These are phyloP conservation scores for Kalmanozyma brasiliensis DNA, from an alignment of 1,284 basidiomycete species.

Conservation along the genomic window DNA sequence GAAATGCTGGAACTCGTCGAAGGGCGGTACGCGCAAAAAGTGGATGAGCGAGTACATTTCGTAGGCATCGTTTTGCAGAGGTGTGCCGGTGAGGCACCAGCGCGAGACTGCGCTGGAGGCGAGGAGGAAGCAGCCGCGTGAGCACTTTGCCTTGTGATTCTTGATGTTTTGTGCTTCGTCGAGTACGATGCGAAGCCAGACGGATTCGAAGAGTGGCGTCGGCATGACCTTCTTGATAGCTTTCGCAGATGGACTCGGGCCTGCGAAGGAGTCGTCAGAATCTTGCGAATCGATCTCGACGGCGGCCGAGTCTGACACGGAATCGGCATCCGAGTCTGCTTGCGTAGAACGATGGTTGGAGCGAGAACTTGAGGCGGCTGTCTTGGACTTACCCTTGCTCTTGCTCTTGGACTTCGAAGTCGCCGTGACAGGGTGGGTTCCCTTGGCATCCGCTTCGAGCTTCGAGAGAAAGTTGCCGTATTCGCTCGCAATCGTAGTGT, in stretches of 20 bases:
- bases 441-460: conserved; percentile 27
- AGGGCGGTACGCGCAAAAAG: conserved; percentile 85
- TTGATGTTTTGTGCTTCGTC: conserved; percentile 99
- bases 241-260: conserved; percentile 56
- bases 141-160: conserved; percentile 84
- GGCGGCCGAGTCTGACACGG: conserved; percentile 5
- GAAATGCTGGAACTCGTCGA: conserved; percentile 83
- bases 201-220: conserved; percentile 78
- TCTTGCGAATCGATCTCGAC: conserved; percentile 67
- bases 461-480: conserved; percentile 37
- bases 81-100: conserved; percentile 69
- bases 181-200: conserved; percentile 86
- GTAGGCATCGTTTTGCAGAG: conserved; percentile 82
- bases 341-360: conserved; percentile 5
- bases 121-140: conserved; percentile 81
- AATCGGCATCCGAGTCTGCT: conserved; percentile 39
- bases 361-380: conserved; percentile 8
- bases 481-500: conserved; percentile 59
- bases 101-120: conserved; percentile 51
- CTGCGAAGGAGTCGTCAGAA: conserved; percentile 61
- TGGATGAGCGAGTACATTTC: conserved; percentile 90
- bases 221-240: conserved; percentile 68
- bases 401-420: conserved; percentile 14
- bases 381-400: conserved; percentile 11
- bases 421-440: background rate